Base-by-base conservation (phyloP, 1,284 basidiomycete species). In the Sporisorium reilianum region DNA sequence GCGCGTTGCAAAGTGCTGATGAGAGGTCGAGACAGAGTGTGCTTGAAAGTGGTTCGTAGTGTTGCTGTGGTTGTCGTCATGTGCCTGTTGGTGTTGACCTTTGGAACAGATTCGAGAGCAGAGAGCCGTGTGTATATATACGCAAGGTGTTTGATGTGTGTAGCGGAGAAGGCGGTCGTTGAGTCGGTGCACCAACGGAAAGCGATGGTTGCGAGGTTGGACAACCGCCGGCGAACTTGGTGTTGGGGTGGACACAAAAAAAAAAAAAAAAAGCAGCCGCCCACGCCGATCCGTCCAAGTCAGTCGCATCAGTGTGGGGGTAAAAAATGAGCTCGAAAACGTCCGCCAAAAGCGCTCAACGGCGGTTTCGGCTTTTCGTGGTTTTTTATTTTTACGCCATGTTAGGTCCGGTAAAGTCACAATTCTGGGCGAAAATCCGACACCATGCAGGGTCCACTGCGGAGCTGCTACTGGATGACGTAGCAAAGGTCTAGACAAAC, bases 51-150 rank as follows among this genome's bases (percentile, higher is more conserved):
- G 8, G 42, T 22, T 25, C 20, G 40, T 18, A 40, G 53, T 23
- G 12, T 36, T 41, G 25, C 26, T 8, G 64, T 61, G 41, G 57
- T 51, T 5, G 64, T 66, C 53, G 57, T 51, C 64, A 66, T 54
- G 23, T 58, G 63, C 22, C 38, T 58, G 32, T 16, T 34, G 56
- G 49, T 20, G 36, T 11, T 38, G 36, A 18, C 36, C 16, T 38
- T 1, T 9, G n/a, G n/a, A 20, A 1, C 9, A 9, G 6, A 11
- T 4, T 45, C 28, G 9, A 7, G 6, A 16, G 6, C 7, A 14
- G 3, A 20, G 20, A 16, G 8, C 6, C 18, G 26, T n/a, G 16
- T 18, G 25, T 32, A n/a, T 44, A 34, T 45, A 55, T 55, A 36
- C 40, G 6, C 6, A 32, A n/a, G 18, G 12, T 30, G 26, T 14